Conservation (phyloP, 768 basidiomycete species). For the Xerocomus spinulosus region DNA sequence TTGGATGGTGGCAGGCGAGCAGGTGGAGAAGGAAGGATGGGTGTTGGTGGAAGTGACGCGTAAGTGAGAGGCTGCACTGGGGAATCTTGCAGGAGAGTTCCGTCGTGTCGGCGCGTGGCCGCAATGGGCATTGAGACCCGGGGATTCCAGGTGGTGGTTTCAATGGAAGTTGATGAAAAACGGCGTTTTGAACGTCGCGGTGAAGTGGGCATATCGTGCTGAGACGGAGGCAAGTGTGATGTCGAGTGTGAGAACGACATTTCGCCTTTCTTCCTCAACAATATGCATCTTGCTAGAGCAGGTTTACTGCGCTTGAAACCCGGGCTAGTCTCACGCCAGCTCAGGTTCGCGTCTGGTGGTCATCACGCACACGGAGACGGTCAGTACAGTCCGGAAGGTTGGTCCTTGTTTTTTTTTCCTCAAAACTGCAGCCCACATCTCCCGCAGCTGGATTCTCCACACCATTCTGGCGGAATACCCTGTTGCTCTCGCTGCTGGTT, state of each 20-base stretch:
- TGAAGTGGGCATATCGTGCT: constrained; percentile 28
- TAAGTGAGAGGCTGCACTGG: constrained; percentile 47
- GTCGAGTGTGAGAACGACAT: constrained; percentile 17
- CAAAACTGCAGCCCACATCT: constrained; percentile 3
- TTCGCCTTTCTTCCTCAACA: not conserved
- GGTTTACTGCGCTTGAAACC: constrained; percentile 34
- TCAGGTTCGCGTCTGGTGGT: constrained; percentile 42
- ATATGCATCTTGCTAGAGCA: constrained; percentile 36
- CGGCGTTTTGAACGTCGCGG: constrained; percentile 32
- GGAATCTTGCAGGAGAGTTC: constrained; percentile 3
- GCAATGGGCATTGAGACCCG: constrained; percentile 10
- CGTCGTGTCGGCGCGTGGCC: constrained; percentile 14
- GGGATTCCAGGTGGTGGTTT: constrained; percentile 20
- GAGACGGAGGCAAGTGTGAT: not conserved
- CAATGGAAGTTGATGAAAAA: constrained; percentile 28
- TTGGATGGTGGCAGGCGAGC: constrained; percentile 21
- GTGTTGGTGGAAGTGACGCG: constrained; percentile 71
- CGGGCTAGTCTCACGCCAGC: constrained; percentile 30
- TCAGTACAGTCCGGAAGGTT: constrained; percentile 59
- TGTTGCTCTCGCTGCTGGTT: constrained; percentile 46
- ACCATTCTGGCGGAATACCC: constrained; percentile 63
- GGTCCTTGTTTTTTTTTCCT: constrained; percentile 15
- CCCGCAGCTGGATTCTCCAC: constrained; percentile 49
- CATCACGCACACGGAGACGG: constrained; percentile 40
- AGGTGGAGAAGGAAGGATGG: constrained; percentile 49